Base-by-base conservation (phyloP, 225 moss, liverwort and hornwort species). In the Pleurozium schreberi region DNA sequence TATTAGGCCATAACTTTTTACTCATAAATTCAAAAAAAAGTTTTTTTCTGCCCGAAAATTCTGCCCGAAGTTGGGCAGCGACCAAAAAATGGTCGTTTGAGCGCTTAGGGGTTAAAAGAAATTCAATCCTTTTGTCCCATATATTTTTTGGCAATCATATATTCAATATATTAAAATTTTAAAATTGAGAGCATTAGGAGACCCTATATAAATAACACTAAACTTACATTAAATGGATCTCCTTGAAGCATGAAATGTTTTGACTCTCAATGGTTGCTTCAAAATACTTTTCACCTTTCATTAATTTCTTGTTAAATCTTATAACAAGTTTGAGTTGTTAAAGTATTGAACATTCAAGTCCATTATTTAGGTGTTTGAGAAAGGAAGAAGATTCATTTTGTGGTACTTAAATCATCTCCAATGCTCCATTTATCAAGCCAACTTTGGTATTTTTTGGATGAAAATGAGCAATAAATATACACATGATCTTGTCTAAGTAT, bases 371-470 rank as follows among this genome's bases (percentile, higher is more conserved):
- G 16, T 36, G 4, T 53, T 34, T 23, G 10, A 77, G 0, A 22
- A 36, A 30, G 2, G 10, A 52, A 34, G 8, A 4, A 7, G 14
- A 10, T 0, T 38, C 25, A 53, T 38, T 53, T 53, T 16, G 22
- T 22, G 4, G 58, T 45, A 45, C 8, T 15, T 43, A 27, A 1
- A 71, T 8, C 28, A 43, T 9, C 17, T 71, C 16, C 0, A 43
- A 0, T 43, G 16, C 27, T 27, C 1, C 0, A 0, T 26, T 2
- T 28, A 28, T 43, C 27, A 71, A 43, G 17, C 10, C 43, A 43
- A 43, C 25, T 27, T 16, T 16, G 10, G 9, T 71, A 1, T 71
- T 43, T 26, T 4, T 5, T 4, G 9, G 43, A 27, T 43, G 43
- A 71, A 30, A 47, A 74, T 31, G 18, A 30, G 1, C 30, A 30